Evolutionary conservation across 257 asterid species (phyloP), one percentile per base, ranked within the genome.

Genomic region (Echium plantagineum): DNA sequence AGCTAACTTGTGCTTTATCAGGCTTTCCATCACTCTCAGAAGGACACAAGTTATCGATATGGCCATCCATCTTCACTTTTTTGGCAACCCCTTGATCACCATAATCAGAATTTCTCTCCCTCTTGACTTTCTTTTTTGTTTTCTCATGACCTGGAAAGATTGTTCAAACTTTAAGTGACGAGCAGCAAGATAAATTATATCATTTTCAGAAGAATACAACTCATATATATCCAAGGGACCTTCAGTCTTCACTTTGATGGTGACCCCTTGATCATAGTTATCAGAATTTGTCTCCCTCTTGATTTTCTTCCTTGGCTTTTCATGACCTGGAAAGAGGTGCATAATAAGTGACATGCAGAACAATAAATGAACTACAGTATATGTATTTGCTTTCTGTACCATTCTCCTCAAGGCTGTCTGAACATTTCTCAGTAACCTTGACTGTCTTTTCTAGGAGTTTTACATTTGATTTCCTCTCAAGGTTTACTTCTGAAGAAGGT

Each of bases 81-180:
- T 72, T 78, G 63, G 58, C 55, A 73, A 52, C 77, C 70, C 70
- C 84, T 48, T 30, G 65, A 63, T 62, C 79, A 66, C 61, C 63
- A 66, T 77, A 78, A 63, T 69, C 69, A 56, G 83, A 65, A 67
- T 78, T 90, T 68, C 76, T 71, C 70, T 79, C 95, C 69, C 77
- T 71, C 75, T 71, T 80, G 59, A 51, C 21, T 78, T 69, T 83
- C 74, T 80, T 86, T 61, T 74, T 81, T n/a, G 64, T 77, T 65
- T 72, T 76, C 62, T 62, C 71, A 72, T 72, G 79, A 77, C 80
- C 98, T 91, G 84, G 73, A 57, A 78, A 66, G 57, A 78, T 66
- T 46, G 70, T 55, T 4, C 0, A 35, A 7, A 35, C 46, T 35
- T 42, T 66, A 46, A 69, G 55, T 26, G n/a, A 66, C 66, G 55